Evolutionary conservation across 2,329 filamentous ascomycete species (phyloP).

Genomic region (Zasmidium angulare): DNA sequence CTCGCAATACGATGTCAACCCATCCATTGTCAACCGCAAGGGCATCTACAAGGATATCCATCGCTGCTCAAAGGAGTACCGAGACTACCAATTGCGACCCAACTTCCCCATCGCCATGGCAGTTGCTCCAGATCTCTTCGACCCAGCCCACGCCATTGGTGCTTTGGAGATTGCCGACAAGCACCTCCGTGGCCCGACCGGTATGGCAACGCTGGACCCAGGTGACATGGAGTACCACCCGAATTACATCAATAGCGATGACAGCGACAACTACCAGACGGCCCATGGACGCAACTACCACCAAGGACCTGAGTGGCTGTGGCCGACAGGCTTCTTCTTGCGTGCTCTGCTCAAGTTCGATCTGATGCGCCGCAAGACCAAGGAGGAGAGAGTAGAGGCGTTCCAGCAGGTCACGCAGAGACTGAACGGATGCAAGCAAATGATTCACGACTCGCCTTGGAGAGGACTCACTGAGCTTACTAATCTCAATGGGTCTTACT

Average conservation of each 20-base stretch:
- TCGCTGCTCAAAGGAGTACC: conserved; percentile 88
- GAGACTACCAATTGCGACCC: conserved; percentile 92
- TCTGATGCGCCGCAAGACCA: conserved; percentile 65
- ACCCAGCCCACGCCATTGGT: conserved; percentile 71
- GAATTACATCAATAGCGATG: conserved; percentile 92
- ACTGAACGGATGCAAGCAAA: conserved; percentile 78
- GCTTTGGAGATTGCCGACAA: conserved; percentile 79
- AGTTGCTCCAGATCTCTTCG: conserved; percentile 85
- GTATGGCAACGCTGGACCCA: conserved; percentile 95
- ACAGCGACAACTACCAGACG: conserved; percentile 86
- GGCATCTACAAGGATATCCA: conserved; percentile 99
- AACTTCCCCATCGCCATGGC: conserved; percentile 97
- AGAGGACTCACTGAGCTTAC: conserved; percentile 90
- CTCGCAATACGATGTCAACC: conserved; percentile 74
- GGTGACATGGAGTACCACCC: conserved; percentile 89
- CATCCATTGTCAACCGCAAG: conserved; percentile 77
- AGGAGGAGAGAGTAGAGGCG: conserved; percentile 73
- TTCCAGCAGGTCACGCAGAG: conserved; percentile 92
- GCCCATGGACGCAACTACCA: conserved; percentile 97
- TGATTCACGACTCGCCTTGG: conserved; percentile 79
- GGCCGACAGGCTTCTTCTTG: conserved; percentile 95
- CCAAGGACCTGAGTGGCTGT: conserved; percentile 96
- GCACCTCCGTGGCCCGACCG: conserved; percentile 78
- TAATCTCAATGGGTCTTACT: conserved; percentile 81
- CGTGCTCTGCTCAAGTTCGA: conserved; percentile 90